Evolutionary conservation across 2,329 filamentous ascomycete genomes (phyloP), one percentile per base, ranked within the genome.

Genomic region (Alternaria ventricosa): DNA sequence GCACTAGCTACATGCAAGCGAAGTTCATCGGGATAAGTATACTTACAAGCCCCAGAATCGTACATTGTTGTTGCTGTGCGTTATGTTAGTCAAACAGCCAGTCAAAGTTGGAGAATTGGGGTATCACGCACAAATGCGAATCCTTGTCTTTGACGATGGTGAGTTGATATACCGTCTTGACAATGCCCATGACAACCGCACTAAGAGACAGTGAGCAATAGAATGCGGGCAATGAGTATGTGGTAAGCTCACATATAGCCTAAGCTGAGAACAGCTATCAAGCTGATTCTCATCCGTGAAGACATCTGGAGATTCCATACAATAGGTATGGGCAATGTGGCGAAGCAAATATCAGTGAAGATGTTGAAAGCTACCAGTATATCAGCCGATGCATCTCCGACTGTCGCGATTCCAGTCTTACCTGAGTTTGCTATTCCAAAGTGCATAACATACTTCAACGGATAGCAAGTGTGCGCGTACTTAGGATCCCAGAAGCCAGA

Each of bases 301-400:
- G 50, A 55, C 57, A 55, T 60, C 23, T 60, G 50, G 4, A 60
- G 41, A 28, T 28, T 36, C 57, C 57, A 60, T n/a, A 60, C 46
- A 12, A 60, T 55, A 5, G 57, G 43, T 10, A 60, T 43, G 4
- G 57, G 50, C 5, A 60, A 18, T 3, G 57, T 60, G 6, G 50
- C 50, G 28, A 60, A 60, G 28, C 57, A 60, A 8, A 60, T 22
- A 18, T 60, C 57, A 9, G 57, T 60, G n/a, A 60, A 60, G 22
- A 60, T 60, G 57, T 60, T 60, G 20, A 60, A 28, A 2, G 57
- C 57, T 60, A 28, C 56, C 56, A 58, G 10, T 23, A 9, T 22
- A 11, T 22, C 4, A 36, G 30, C 30, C 30, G 15, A 36, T 36
- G 13, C 6, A 36, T 36, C 30, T 15, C 30, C 6, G 3, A 36